These are phyloP conservation scores for Crotalaria pallida DNA, from an alignment of 306 rosid genomes.

Conservation along the genomic window DNA sequence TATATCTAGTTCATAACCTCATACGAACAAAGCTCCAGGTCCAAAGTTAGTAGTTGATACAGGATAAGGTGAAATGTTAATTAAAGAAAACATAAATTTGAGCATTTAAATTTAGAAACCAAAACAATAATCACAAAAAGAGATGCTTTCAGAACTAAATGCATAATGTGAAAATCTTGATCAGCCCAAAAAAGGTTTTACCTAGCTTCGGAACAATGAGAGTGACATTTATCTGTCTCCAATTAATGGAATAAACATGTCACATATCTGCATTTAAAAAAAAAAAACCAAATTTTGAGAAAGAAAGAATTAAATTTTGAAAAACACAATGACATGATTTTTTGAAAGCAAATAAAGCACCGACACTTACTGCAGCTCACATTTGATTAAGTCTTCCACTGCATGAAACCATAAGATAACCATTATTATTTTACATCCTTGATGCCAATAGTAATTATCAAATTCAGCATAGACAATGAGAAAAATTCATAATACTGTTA, in stretches of 20 bases:
- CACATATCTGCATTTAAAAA: slow-evolving; percentile 73
- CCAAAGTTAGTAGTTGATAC: no score
- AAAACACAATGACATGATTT: not conserved
- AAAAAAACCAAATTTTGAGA: slow-evolving; percentile 19
- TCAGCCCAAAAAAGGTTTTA: slow-evolving; percentile 88
- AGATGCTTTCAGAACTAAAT: not conserved
- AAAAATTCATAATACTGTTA: not conserved
- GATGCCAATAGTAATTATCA: slow-evolving; percentile 18
- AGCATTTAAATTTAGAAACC: slow-evolving; percentile 11
- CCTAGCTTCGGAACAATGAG: slow-evolving; percentile 92
- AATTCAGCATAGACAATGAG: slow-evolving; percentile 14
- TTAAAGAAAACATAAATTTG: no score
- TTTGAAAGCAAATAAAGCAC: not conserved
- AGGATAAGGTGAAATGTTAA: no score
- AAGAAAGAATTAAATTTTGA: not conserved
- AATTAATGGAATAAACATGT: slow-evolving; percentile 92
- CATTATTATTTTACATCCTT: slow-evolving; percentile 87
- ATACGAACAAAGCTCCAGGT: no score
- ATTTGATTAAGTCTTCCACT: slow-evolving; percentile 98
- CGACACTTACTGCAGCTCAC: slow-evolving; percentile 88
- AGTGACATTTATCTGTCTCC: slow-evolving; percentile 75
- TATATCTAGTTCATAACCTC: no score
- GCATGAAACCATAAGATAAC: slow-evolving; percentile 91
- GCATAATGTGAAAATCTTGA: slow-evolving; percentile 46
- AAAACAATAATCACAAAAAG: not conserved